These are phyloP conservation scores for Fusarium bactridioides DNA, from an alignment of 2,329 filamentous ascomycete species.

Conservation along the genomic window DNA sequence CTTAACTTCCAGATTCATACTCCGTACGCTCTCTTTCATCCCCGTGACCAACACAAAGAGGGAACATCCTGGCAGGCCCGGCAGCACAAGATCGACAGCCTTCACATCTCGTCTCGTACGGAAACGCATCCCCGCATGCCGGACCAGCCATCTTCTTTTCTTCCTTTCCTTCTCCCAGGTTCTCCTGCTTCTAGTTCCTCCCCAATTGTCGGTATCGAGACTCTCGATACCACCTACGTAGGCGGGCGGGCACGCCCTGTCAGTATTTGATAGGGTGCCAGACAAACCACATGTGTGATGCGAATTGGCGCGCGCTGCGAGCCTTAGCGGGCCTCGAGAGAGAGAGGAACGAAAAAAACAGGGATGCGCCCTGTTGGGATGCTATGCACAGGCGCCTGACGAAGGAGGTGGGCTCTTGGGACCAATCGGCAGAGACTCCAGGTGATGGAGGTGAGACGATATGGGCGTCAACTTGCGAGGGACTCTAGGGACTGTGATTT, in stretches of 20 bases:
- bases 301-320: conserved; percentile 20
- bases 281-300: conserved; percentile 41
- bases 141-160: conserved; percentile 24
- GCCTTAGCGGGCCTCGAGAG: conserved; percentile 10
- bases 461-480: conserved; percentile 14
- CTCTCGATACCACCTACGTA: neutral
- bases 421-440: conserved; percentile 37
- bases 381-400: conserved; percentile 40
- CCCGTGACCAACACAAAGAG: neutral
- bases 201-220: conserved; percentile 2
- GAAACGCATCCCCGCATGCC: conserved; percentile 1
- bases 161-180: conserved; percentile 10
- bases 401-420: neutral
- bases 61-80: conserved; percentile 21
- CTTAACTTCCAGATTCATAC: neutral
- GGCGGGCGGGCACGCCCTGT: conserved; percentile 22
- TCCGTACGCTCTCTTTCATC: neutral
- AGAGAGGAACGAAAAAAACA: conserved; percentile 13
- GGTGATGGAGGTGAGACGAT: conserved; percentile 35
- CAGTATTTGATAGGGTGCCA: conserved; percentile 38
- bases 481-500: neutral
- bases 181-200: neutral
- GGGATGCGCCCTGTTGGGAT: conserved; percentile 22
- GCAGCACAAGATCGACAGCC: conserved; percentile 18
- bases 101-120: conserved; percentile 6